These are phyloP conservation scores for Colletotrichum sp. DNA, from an alignment of 2,329 filamentous ascomycete species.

Conservation along the genomic window DNA sequence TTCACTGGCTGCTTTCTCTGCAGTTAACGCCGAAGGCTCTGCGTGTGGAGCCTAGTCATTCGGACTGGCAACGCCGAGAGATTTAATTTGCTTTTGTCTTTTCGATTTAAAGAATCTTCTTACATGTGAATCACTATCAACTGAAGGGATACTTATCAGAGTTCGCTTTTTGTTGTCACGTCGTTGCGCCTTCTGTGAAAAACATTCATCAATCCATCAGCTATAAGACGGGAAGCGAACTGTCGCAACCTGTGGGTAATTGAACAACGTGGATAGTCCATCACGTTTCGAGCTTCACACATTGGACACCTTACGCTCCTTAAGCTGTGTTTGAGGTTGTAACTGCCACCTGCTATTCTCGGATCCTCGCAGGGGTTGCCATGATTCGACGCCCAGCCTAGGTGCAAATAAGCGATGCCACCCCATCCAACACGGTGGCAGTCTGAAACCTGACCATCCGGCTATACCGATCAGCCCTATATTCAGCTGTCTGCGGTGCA, in stretches of 20 bases:
- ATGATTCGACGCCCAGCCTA: background rate
- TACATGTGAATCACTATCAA: fast-evolving
- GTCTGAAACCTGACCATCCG: background rate
- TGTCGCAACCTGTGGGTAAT: background rate
- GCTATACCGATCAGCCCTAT: background rate
- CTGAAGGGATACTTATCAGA: background rate
- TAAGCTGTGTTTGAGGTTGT: background rate
- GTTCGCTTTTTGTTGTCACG: background rate
- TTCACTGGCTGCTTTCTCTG: background rate
- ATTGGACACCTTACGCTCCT: background rate
- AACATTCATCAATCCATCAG: background rate
- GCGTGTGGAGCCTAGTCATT: background rate
- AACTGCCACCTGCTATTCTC: background rate
- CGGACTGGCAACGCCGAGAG: background rate
- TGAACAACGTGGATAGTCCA: background rate
- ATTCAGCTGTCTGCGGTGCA: background rate
- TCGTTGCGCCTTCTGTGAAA: background rate
- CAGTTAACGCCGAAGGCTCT: background rate
- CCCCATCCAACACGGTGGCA: background rate
- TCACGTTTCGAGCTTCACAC: background rate
- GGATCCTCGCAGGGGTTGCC: background rate
- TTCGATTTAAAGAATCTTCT: background rate
- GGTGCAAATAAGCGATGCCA: background rate
- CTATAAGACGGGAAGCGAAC: background rate
- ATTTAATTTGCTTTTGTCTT: background rate